Conservation (phyloP, 768 basidiomycete species). For the Rhizopogon sp. region DNA sequence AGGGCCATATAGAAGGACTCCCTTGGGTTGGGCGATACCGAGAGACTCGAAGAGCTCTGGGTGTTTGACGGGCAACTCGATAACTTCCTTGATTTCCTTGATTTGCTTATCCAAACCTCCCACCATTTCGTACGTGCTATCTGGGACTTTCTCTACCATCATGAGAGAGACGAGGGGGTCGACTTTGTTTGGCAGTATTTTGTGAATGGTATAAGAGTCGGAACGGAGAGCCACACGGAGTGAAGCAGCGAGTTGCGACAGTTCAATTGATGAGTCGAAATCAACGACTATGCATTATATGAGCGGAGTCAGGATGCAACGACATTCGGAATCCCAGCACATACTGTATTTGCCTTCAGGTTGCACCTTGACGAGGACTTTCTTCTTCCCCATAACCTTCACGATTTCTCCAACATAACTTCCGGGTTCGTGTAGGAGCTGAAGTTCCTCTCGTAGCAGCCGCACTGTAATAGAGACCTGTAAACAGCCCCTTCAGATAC, state of each 20-base stretch:
- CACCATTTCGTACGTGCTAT: constrained; percentile 99
- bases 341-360: constrained; percentile 98
- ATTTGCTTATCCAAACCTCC: constrained; percentile 97
- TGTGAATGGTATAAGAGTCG: constrained; percentile 95
- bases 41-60: constrained; percentile 95
- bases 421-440: constrained; percentile 90
- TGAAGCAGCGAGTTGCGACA: constrained; percentile 73
- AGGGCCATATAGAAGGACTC: constrained; percentile 92
- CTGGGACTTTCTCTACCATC: constrained; percentile 99
- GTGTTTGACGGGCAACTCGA: constrained; percentile 95
- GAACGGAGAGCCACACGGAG: constrained; percentile 94
- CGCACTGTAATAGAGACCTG: constrained; percentile 50
- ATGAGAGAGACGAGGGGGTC: constrained; percentile 97
- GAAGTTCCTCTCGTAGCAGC: constrained; percentile 86
- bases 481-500: constrained; percentile 2
- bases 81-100: constrained; percentile 99
- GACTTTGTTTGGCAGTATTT: constrained; percentile 94
- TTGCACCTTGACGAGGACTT: constrained; percentile 96
- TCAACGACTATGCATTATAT: constrained; percentile 69
- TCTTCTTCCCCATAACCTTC: constrained; percentile 99
- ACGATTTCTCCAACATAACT: constrained; percentile 97
- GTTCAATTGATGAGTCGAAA: constrained; percentile 81
- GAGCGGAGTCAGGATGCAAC: neutral
- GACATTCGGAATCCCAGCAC: constrained; percentile 23
- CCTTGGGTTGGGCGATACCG: constrained; percentile 96